phyloP scores from a whole-genome alignment of 164 flowering plant species.

The Nymphaea colorata region DNA sequence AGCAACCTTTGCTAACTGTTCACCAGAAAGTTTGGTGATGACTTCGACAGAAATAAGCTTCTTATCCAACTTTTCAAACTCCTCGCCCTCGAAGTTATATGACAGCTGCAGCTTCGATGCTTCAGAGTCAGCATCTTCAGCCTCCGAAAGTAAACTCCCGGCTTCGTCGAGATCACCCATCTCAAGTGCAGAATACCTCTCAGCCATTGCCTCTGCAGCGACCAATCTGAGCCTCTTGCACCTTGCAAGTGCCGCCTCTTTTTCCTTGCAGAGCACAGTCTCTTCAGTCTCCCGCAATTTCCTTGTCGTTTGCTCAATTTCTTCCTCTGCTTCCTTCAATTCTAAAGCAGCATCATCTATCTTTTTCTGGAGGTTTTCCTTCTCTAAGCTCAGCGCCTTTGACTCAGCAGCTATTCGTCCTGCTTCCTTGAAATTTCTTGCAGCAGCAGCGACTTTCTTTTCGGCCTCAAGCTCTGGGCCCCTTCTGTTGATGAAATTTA shows the following conservation, averaged over 20 bases:
- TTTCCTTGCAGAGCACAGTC: constrained; percentile 42
- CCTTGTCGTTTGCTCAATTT: constrained; percentile 28
- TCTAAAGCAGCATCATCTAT: constrained; percentile 29
- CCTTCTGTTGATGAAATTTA: constrained; percentile 61
- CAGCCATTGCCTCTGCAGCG: constrained; percentile 50
- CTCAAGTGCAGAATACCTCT: constrained; percentile 58
- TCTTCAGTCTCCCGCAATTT: constrained; percentile 42
- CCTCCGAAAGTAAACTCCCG: constrained; percentile 43
- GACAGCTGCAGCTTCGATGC: constrained; percentile 39
- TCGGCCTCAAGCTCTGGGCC: constrained; percentile 73
- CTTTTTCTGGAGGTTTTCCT: constrained; percentile 36
- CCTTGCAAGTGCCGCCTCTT: constrained; percentile 48
- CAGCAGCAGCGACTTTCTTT: constrained; percentile 72
- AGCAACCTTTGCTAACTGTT: constrained; percentile 42
- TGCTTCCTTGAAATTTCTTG: constrained; percentile 86
- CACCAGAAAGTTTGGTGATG: constrained; percentile 38
- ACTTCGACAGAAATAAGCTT: constrained; percentile 50
- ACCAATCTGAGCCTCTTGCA: constrained; percentile 43
- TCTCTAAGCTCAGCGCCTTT: constrained; percentile 44
- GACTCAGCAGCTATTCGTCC: constrained; percentile 69
- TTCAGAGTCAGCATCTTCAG: constrained; percentile 50
- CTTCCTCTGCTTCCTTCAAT: constrained; percentile 40
- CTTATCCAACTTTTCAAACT: constrained; percentile 24
- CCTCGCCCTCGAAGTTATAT: constrained; percentile 32
- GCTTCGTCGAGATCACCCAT: constrained; percentile 71